Evolutionary conservation across 805 yeast genomes (phyloP).

Genomic region (Hemisphaericaspora nanyangensis): DNA sequence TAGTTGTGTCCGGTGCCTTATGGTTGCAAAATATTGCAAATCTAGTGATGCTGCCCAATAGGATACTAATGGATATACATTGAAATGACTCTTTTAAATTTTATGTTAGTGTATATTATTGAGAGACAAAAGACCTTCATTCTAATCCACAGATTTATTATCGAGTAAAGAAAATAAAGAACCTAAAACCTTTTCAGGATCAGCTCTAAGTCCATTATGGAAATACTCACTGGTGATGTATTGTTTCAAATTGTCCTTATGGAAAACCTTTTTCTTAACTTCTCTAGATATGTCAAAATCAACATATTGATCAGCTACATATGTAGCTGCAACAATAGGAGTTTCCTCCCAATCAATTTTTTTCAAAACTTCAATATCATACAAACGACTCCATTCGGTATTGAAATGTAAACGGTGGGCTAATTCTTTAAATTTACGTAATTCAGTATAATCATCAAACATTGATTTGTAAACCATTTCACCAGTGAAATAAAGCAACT

Average conservation of each 20-base stretch:
- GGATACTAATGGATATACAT: background rate
- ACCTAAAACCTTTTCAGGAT: constrained; percentile 37
- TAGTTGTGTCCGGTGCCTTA: too few relatives aligned
- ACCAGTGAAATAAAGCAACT: constrained; percentile 45
- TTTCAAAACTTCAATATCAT: constrained; percentile 27
- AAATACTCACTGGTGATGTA: constrained; percentile 47
- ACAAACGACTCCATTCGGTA: constrained; percentile 34
- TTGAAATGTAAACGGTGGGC: constrained; percentile 35
- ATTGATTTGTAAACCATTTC: constrained; percentile 54
- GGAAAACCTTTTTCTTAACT: constrained; percentile 27
- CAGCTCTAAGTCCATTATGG: constrained; percentile 47
- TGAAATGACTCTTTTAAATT: too few relatives aligned
- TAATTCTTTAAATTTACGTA: constrained; percentile 35
- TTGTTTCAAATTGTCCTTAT: constrained; percentile 32
- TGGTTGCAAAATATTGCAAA: too few relatives aligned
- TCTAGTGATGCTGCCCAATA: background rate
- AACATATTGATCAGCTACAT: constrained; percentile 49
- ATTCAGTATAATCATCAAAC: constrained; percentile 46
- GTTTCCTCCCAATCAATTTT: constrained; percentile 27
- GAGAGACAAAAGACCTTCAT: too few relatives aligned
- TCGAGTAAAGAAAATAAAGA: constrained; percentile 37
- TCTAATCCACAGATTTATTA: constrained; percentile 33
- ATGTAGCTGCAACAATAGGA: constrained; percentile 51
- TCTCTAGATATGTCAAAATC: constrained; percentile 40
- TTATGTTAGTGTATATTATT: too few relatives aligned